phyloP scores from a whole-genome alignment of 192 early-diverging fungal genomes.

The Mortierella antarctica region DNA sequence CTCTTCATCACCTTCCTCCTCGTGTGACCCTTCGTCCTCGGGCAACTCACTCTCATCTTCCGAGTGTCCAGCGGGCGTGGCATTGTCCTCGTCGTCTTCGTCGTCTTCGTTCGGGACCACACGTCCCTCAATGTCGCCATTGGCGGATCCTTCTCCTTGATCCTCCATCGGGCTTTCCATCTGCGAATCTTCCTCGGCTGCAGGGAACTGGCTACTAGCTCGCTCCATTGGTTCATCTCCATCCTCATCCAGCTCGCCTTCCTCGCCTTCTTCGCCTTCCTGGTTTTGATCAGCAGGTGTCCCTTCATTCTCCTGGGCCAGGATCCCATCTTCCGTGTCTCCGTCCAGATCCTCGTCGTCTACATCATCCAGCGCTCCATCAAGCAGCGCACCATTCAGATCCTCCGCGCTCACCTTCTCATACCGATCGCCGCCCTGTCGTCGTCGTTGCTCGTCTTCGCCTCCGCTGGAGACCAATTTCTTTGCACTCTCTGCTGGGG shows the following conservation, averaged over 20 bases:
- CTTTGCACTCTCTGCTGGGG: background rate
- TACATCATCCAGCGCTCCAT: slow-evolving; percentile 21
- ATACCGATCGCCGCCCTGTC: too few relatives aligned
- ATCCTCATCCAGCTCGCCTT: slow-evolving; percentile 15
- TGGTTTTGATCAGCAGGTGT: background rate
- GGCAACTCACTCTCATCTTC: slow-evolving; percentile 23
- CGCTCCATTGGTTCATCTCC: background rate
- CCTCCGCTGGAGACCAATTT: background rate
- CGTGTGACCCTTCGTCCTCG: slow-evolving; percentile 24
- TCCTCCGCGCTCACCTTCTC: slow-evolving; percentile 21
- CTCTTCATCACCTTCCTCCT: slow-evolving; percentile 24
- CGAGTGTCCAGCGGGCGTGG: slow-evolving; percentile 5
- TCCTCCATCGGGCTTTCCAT: background rate
- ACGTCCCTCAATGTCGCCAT: slow-evolving; percentile 8
- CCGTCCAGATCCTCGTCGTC: slow-evolving; percentile 23
- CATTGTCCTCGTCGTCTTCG: slow-evolving; percentile 13
- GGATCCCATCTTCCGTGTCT: slow-evolving; percentile 11
- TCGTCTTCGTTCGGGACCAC: background rate
- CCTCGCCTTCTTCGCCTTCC: slow-evolving; percentile 17
- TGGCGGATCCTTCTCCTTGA: slow-evolving; percentile 4
- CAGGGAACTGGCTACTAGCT: background rate
- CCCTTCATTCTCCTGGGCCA: background rate
- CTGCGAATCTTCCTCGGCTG: background rate
- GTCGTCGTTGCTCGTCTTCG: background rate
- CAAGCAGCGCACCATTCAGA: slow-evolving; percentile 10